Evolutionary conservation across 2,329 filamentous ascomycete species (phyloP).

Genomic region (Colletotrichum sp.): DNA sequence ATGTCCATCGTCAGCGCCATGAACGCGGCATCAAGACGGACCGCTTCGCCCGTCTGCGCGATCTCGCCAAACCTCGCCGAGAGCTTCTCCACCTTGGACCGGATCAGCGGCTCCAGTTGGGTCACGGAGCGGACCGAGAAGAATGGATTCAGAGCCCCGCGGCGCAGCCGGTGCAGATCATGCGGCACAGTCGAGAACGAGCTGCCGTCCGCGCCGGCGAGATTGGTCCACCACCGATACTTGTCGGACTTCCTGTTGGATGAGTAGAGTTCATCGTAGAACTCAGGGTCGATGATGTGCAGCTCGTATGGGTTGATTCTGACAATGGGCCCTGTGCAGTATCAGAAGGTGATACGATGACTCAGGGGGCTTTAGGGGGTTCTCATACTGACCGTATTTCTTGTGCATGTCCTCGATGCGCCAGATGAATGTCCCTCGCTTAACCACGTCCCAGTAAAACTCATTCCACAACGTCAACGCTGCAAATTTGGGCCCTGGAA

Average conservation of each 20-base stretch:
- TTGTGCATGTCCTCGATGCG: constrained; percentile 37
- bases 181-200: constrained; percentile 39
- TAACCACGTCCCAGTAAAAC: constrained; percentile 37
- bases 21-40: constrained; percentile 24
- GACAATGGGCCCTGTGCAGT: constrained; percentile 32
- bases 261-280: constrained; percentile 23
- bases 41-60: constrained; percentile 22
- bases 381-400: constrained; percentile 31
- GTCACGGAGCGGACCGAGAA: constrained; percentile 45
- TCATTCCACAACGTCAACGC: constrained; percentile 35
- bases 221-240: constrained; percentile 18
- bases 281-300: constrained; percentile 32
- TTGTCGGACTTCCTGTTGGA: constrained; percentile 21
- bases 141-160: constrained; percentile 44
- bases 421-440: constrained; percentile 34
- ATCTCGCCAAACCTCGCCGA: constrained; percentile 30
- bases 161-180: constrained; percentile 44
- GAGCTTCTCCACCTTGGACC: constrained; percentile 32
- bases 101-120: constrained; percentile 39
- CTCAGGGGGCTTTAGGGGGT: neutral
- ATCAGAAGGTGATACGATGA: neutral
- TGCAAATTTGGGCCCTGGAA: constrained; percentile 27
- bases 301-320: constrained; percentile 35
- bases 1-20: constrained; percentile 37
- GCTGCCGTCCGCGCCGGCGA: constrained; percentile 23